Conservation (phyloP, 257 asterid species). For the Nicotiana knightiana region DNA sequence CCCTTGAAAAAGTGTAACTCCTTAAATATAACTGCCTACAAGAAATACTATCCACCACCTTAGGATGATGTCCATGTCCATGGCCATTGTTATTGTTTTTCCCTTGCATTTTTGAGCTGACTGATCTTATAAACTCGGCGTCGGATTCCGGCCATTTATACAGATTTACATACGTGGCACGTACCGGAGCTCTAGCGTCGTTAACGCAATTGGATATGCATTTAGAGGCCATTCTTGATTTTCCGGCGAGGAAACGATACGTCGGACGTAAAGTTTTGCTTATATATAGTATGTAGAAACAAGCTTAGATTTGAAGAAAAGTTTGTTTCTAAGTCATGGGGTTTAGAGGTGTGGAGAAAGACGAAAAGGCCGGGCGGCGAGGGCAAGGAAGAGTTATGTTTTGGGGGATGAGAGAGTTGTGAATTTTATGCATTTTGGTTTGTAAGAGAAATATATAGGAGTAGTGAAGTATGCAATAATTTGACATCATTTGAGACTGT, state of each 20-base stretch:
- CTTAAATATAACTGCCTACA: constrained; percentile 77
- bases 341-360: background rate
- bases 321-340: background rate
- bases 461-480: background rate
- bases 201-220: constrained; percentile 52
- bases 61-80: constrained; percentile 28
- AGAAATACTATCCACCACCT: constrained; percentile 74
- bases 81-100: background rate
- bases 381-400: background rate
- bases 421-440: background rate
- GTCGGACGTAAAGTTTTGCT: background rate
- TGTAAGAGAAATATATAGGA: background rate
- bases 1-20: constrained; percentile 84
- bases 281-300: background rate
- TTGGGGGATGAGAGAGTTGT: background rate
- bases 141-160: constrained; percentile 94
- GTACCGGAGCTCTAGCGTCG: constrained; percentile 47
- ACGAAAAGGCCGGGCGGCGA: background rate
- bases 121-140: constrained; percentile 62
- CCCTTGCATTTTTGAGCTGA: constrained; percentile 34
- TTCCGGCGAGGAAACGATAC: background rate
- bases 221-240: constrained; percentile 24
- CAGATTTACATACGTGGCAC: constrained; percentile 60
- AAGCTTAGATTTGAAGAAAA: background rate
- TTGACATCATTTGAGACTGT: constrained; percentile 15